Conservation (phyloP, 345 rosid species). For the Noccaea bulbosa region DNA sequence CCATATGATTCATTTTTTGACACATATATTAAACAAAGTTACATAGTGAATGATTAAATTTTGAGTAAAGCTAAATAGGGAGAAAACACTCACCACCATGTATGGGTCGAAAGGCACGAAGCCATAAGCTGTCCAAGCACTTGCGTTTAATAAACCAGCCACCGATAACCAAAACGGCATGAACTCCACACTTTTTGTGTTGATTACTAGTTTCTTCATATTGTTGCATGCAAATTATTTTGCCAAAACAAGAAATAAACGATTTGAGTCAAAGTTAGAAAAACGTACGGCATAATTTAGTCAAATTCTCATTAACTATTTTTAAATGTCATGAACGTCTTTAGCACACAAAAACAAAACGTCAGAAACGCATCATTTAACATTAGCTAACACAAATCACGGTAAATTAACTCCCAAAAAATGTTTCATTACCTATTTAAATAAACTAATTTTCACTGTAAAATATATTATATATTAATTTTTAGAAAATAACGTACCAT, state of each 20-base stretch:
- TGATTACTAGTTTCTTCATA: conserved; percentile 66
- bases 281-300: too few species aligned
- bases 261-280: too few species aligned
- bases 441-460: not conserved
- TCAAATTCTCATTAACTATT: too few species aligned
- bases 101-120: conserved; percentile 66
- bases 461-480: not conserved
- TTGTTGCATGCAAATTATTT: not conserved
- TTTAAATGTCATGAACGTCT: too few species aligned
- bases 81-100: conserved; percentile 50
- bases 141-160: conserved; percentile 58
- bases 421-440: not conserved
- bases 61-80: not conserved
- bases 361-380: not conserved
- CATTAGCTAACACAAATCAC: not conserved
- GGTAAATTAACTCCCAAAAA: not conserved
- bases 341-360: too few species aligned
- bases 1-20: too few species aligned
- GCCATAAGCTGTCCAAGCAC: conserved; percentile 67
- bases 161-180: conserved; percentile 79
- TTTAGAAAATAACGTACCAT: conserved; percentile 49
- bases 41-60: not conserved
- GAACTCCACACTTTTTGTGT: conserved; percentile 73
- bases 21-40: not conserved
- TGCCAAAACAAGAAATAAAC: not conserved